Conservation (phyloP, 179 eudicot species). For the Actinidia arguta region DNA sequence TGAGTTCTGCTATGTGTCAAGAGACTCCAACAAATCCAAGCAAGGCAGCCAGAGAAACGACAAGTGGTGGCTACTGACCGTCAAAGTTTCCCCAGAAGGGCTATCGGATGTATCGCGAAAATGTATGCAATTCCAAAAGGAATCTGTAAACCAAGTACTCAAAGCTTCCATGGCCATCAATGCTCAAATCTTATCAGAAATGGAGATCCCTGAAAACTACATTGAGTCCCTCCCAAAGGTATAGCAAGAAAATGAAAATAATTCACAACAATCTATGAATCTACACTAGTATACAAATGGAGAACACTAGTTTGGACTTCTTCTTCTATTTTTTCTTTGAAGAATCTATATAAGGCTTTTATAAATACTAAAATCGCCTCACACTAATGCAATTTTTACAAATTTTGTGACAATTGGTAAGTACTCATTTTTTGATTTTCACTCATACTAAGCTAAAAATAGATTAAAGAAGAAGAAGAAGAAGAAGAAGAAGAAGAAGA, state of each 20-base stretch:
- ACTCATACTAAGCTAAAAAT: too few species aligned
- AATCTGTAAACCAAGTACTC: constrained; percentile 87
- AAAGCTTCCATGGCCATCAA: constrained; percentile 97
- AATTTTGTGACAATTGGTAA: too few species aligned
- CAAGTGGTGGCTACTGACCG: constrained; percentile 91
- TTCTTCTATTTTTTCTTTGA: too few species aligned
- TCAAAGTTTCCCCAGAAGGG: constrained; percentile 76
- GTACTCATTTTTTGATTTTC: too few species aligned
- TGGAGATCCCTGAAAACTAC: constrained; percentile 93
- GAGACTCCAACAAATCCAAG: constrained; percentile 58
- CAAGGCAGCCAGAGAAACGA: constrained; percentile 56
- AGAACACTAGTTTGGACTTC: too few species aligned
- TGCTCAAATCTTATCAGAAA: constrained; percentile 82
- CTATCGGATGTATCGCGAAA: constrained; percentile 67
- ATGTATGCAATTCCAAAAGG: constrained; percentile 80
- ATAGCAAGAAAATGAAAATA: neutral
- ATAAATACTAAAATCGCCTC: too few species aligned
- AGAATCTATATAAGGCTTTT: too few species aligned
- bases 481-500: too few species aligned
- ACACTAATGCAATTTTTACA: too few species aligned
- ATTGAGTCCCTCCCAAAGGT: constrained; percentile 93
- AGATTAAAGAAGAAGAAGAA: too few species aligned
- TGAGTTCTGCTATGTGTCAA: constrained; percentile 74
- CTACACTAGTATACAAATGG: too few species aligned
- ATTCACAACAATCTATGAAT: too few species aligned